Conservation (phyloP, 768 basidiomycete genomes). For the Termitomyces sp. region DNA sequence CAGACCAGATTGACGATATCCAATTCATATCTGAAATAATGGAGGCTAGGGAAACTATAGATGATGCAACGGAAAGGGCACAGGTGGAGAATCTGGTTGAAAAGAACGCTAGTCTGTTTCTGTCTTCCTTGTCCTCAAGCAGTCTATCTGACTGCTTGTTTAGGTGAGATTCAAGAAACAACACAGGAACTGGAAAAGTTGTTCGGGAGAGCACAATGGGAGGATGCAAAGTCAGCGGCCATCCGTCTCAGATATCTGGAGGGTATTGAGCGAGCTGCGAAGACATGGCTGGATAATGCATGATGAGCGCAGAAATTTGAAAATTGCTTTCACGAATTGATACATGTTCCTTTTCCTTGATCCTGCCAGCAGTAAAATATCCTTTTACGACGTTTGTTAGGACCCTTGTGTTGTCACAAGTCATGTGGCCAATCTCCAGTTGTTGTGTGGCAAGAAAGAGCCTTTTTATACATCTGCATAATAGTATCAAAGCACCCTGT, state of each 20-base stretch:
- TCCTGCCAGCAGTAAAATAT: too few relatives aligned
- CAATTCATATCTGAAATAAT: slow-evolving; percentile 74
- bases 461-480: not conserved
- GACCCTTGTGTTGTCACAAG: not conserved
- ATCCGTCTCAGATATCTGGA: slow-evolving; percentile 74
- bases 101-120: slow-evolving; percentile 43
- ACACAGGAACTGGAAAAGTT: slow-evolving; percentile 42
- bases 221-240: slow-evolving; percentile 49
- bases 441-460: not conserved
- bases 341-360: too few relatives aligned
- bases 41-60: slow-evolving; percentile 74
- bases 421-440: not conserved
- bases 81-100: slow-evolving; percentile 49
- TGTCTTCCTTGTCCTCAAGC: not conserved
- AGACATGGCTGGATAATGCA: slow-evolving; percentile 29
- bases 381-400: not conserved
- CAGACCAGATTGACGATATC: slow-evolving; percentile 68
- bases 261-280: slow-evolving; percentile 54
- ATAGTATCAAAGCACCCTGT: not conserved
- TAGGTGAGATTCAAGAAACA: slow-evolving; percentile 52
- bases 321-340: too few relatives aligned
- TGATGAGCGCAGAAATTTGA: too few relatives aligned
- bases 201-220: slow-evolving; percentile 54
- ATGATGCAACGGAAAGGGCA: slow-evolving; percentile 48
- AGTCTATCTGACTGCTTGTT: slow-evolving; percentile 1